Base-by-base conservation (phyloP, 306 rosid genomes). In the Rubus idaeus region DNA sequence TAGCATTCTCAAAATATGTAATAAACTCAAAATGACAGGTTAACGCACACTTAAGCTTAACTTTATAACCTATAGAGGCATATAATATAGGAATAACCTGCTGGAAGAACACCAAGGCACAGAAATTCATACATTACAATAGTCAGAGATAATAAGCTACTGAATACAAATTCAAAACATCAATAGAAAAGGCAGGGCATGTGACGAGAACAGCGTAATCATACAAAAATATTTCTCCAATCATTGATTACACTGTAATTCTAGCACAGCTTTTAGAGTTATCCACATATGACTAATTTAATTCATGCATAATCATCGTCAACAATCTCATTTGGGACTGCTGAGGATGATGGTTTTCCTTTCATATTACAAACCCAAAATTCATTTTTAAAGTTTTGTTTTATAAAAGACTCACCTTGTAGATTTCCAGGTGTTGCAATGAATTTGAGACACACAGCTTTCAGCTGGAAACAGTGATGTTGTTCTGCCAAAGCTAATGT, bases 401-500 rank as follows among this genome's bases (percentile, higher is more conserved):
- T 8, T 30, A 23, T 63, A 75, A 35, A 76, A 64, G 56, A 73
- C 77, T 68, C 41, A 89, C 97, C 94, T 89, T 81, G 84, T 46
- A 93, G 91, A 88, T 90, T 90, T 88, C 90, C 96, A n/a, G 91
- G 89, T 67, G 67, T 79, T n/a, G 97, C 91, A 65, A 89, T 68
- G 68, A 93, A 93, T 80, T 80, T 93, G 80, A 93, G 94, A 84
- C 97, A 93, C 78, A 90, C 94, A 58, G 91, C 80, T 87, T 89
- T 93, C 81, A 93, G 83, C 77, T 85, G 96, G 89, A 88, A 88
- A 81, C 94, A 93, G 77, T 93, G 97, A 77, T 93, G 97, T 82
- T 93, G 96, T 85, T 93, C 97, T 44, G 97, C 96, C 87, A 93
- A 86, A 14, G 97, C 96, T 71, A 93, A 79, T 51, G 97, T 93